These are phyloP conservation scores for Chlorophyllum brunneum DNA, from an alignment of 768 basidiomycete genomes.

Conservation along the genomic window DNA sequence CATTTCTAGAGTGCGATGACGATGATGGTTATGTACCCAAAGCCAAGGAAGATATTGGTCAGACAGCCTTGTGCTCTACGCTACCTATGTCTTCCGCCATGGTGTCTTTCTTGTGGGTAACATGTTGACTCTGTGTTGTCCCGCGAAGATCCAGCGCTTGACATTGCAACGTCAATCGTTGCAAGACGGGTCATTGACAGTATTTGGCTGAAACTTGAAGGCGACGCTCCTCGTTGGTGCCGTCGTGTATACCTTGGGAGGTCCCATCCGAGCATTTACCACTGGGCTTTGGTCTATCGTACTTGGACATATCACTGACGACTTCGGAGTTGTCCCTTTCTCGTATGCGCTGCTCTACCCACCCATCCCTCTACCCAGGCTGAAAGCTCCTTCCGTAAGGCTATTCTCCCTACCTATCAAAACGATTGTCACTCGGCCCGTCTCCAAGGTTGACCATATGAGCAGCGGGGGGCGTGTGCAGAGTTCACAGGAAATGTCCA, in stretches of 20 bases:
- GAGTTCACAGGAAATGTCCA: conserved; percentile 88
- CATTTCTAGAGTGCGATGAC: background rate
- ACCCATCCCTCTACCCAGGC: too few relatives aligned
- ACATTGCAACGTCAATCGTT: conserved; percentile 55
- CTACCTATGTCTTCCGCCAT: conserved; percentile 69
- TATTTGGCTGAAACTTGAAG: conserved; percentile 68
- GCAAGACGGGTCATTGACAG: conserved; percentile 79
- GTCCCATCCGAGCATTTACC: conserved; percentile 71
- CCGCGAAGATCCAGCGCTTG: background rate
- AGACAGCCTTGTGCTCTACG: conserved; percentile 67
- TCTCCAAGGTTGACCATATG: background rate
- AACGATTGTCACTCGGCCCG: conserved; percentile 44
- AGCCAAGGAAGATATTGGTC: conserved; percentile 48
- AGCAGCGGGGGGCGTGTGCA: conserved; percentile 79
- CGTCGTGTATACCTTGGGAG: conserved; percentile 71
- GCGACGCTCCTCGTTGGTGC: conserved; percentile 75
- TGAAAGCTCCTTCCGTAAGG: conserved; percentile 35
- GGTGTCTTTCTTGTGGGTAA: conserved; percentile 70
- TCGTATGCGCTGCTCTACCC: conserved; percentile 43
- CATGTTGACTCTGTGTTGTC: background rate
- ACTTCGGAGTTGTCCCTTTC: conserved; percentile 76
- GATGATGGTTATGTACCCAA: conserved; percentile 27
- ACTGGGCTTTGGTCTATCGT: conserved; percentile 68
- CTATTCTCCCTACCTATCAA: conserved; percentile 86
- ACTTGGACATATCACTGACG: conserved; percentile 65